A percentile compares a stretch with the other conserved stretches of the same genome.
These are phyloP conservation scores for Penium margaritaceum DNA, from an alignment of 139 green algal genomes.

Conservation along the genomic window DNA sequence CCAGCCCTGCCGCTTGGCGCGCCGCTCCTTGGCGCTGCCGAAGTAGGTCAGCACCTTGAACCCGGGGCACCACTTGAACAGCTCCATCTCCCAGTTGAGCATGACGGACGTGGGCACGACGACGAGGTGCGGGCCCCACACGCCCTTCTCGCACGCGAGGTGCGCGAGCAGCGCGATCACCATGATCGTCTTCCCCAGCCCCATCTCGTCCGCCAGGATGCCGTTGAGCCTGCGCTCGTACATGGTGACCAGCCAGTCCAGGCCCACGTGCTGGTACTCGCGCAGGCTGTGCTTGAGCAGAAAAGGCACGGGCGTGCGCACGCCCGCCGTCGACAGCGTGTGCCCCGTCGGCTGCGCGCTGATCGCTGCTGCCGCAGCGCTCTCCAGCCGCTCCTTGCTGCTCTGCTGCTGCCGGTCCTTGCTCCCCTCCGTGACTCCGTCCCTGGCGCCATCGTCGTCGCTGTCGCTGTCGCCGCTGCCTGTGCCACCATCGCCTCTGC, in stretches of 20 bases:
- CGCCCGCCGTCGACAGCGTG: slow-evolving; percentile 67
- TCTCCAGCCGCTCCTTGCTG: slow-evolving; percentile 25
- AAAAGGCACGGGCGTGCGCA: slow-evolving; percentile 69
- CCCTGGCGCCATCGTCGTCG: background rate
- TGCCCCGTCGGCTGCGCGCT: slow-evolving; percentile 64
- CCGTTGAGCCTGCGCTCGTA: slow-evolving; percentile 82
- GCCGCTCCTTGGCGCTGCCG: slow-evolving; percentile 70
- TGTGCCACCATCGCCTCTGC: background rate
- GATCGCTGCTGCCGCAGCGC: slow-evolving; percentile 45
- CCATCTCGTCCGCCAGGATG: slow-evolving; percentile 91
- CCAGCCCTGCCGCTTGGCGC: slow-evolving; percentile 90
- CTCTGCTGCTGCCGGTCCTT: no score
- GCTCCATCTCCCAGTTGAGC: slow-evolving; percentile 99
- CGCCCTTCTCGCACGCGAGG: slow-evolving; percentile 76
- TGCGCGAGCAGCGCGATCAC: slow-evolving; percentile 86
- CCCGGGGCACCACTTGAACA: slow-evolving; percentile 96
- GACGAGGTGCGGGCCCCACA: slow-evolving; percentile 86
- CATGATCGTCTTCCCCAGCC: slow-evolving; percentile 90
- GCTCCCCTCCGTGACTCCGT: slow-evolving; percentile 27
- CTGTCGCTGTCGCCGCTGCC: background rate
- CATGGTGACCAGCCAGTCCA: slow-evolving; percentile 94
- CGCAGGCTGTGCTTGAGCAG: slow-evolving; percentile 81
- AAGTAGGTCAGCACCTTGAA: slow-evolving; percentile 99
- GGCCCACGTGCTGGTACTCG: slow-evolving; percentile 91
- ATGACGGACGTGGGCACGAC: slow-evolving; percentile 84